Evolutionary conservation across 2,329 filamentous ascomycete species (phyloP).

Genomic region (Talaromyces sp.): DNA sequence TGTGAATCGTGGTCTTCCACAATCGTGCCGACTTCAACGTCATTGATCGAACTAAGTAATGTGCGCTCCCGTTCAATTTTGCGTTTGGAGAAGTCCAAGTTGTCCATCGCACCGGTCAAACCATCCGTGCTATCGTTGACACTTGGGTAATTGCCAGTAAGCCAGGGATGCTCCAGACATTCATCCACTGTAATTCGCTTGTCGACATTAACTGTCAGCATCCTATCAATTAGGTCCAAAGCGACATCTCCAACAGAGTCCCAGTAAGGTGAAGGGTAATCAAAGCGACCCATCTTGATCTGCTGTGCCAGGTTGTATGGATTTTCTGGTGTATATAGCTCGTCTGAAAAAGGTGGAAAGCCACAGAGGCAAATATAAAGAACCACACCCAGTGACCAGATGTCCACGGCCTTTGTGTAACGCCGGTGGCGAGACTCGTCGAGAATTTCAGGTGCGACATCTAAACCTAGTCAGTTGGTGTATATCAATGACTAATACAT

Average conservation of each 20-base stretch:
- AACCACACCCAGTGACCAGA: slow-evolving; percentile 97
- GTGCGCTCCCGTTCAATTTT: slow-evolving; percentile 79
- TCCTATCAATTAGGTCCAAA: slow-evolving; percentile 86
- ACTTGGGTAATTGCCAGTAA: slow-evolving; percentile 56
- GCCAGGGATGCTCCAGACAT: slow-evolving; percentile 88
- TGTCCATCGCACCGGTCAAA: slow-evolving; percentile 76
- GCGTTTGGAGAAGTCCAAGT: slow-evolving; percentile 76
- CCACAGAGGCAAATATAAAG: slow-evolving; percentile 96
- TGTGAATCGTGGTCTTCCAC: slow-evolving; percentile 50
- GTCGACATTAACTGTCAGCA: slow-evolving; percentile 84
- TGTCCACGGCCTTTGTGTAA: slow-evolving; percentile 91
- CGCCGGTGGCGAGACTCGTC: slow-evolving; percentile 74
- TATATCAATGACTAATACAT: background rate
- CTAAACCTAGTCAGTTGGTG: slow-evolving; percentile 24
- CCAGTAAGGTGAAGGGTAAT: slow-evolving; percentile 97
- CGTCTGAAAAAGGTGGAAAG: slow-evolving; percentile 94
- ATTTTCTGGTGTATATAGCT: slow-evolving; percentile 73
- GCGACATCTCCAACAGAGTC: slow-evolving; percentile 81
- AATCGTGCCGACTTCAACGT: slow-evolving; percentile 59
- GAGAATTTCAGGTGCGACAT: slow-evolving; percentile 93
- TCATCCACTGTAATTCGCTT: slow-evolving; percentile 83
- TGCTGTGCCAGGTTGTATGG: slow-evolving; percentile 84
- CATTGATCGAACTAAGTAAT: slow-evolving; percentile 74
- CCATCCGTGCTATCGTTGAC: slow-evolving; percentile 86
- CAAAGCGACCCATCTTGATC: slow-evolving; percentile 81